Evolutionary conservation across 257 asterid genomes (phyloP).

Genomic region (Fraxinus quadrangulata): DNA sequence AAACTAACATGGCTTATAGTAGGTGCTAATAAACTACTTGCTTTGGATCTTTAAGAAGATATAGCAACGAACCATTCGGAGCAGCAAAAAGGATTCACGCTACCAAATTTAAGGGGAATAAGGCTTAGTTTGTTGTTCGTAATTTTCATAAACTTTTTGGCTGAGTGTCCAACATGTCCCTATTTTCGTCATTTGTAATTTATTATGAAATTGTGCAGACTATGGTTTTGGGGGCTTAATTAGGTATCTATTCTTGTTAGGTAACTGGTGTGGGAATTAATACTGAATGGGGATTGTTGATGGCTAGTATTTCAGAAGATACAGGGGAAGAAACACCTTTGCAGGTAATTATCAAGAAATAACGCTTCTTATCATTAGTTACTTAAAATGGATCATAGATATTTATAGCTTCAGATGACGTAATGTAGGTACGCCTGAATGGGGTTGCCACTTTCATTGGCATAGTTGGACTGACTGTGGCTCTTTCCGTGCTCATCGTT

Average conservation of each 20-base stretch:
- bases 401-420: slow-evolving; percentile 20
- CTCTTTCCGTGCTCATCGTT: slow-evolving; percentile 66
- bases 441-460: slow-evolving; percentile 97
- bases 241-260: slow-evolving; percentile 37
- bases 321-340: slow-evolving; percentile 97
- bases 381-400: slow-evolving; percentile 2
- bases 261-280: slow-evolving; percentile 93
- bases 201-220: not conserved
- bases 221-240: slow-evolving; percentile 20
- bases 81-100: not conserved
- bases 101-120: not conserved
- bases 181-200: slow-evolving; percentile 1
- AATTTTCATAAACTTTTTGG: not conserved
- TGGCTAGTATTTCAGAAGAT: slow-evolving; percentile 96
- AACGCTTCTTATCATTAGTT: slow-evolving; percentile 18
- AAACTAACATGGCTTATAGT: not conserved
- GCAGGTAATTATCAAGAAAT: slow-evolving; percentile 56
- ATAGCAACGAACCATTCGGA: not conserved
- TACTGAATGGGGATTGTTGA: slow-evolving; percentile 98
- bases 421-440: slow-evolving; percentile 82
- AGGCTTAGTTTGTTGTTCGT: not conserved
- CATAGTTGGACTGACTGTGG: slow-evolving; percentile 87
- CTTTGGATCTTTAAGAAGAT: not conserved
- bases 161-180: not conserved
- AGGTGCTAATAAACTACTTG: not conserved